Evolutionary conservation across 176 grass and related monocot species (phyloP).

Genomic region (Alloteropsis semialata): DNA sequence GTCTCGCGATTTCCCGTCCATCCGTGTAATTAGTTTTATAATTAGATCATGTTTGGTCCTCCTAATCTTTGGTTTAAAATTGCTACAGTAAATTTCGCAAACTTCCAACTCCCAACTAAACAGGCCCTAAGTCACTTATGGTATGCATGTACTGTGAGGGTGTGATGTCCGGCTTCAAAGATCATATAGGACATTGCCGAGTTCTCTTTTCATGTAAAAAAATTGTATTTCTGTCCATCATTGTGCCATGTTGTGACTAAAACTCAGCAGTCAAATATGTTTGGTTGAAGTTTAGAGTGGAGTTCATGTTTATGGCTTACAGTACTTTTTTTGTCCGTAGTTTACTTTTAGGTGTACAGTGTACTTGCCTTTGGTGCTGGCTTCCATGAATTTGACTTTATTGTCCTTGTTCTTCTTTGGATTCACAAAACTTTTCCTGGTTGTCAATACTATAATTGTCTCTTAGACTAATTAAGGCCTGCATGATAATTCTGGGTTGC

Average conservation of each 20-base stretch:
- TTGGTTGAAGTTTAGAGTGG: not conserved
- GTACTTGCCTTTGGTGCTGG: not conserved
- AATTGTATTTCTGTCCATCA: not conserved
- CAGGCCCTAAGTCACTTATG: not conserved
- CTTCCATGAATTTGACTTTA: not conserved
- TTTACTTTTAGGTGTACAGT: not conserved
- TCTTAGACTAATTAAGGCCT: not conserved
- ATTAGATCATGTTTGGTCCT: too few relatives aligned
- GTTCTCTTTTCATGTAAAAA: not conserved
- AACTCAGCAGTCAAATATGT: not conserved
- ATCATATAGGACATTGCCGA: not conserved
- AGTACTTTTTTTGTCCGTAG: not conserved
- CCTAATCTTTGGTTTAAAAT: too few relatives aligned
- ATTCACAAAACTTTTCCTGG: not conserved
- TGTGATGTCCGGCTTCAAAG: not conserved
- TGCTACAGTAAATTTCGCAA: too few relatives aligned
- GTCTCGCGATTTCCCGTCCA: too few relatives aligned
- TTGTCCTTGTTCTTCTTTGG: not conserved
- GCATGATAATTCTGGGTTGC: not conserved
- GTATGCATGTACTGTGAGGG: constrained; percentile 9
- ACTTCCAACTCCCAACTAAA: too few relatives aligned
- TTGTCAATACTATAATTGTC: not conserved
- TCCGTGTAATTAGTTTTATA: too few relatives aligned
- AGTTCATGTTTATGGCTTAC: not conserved
- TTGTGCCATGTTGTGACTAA: not conserved